phyloP scores from a whole-genome alignment of 805 yeast genomes.

The Zygosaccharomyces bisporus region DNA sequence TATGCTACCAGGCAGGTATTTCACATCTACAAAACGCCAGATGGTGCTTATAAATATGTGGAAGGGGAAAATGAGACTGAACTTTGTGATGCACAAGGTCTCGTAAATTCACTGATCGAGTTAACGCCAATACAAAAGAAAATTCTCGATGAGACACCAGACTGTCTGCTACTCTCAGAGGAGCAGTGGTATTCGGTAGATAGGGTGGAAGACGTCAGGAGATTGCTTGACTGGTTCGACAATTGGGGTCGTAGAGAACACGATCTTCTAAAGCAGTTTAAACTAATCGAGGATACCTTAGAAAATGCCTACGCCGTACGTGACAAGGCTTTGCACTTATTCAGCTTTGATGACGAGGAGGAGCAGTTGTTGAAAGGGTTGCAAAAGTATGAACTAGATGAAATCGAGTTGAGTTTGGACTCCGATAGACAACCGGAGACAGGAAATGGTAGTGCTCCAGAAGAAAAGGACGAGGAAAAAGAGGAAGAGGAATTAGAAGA shows the following conservation, averaged over 20 bases:
- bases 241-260: slow-evolving; percentile 74
- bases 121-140: slow-evolving; percentile 50
- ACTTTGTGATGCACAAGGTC: slow-evolving; percentile 22
- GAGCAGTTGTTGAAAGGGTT: slow-evolving; percentile 40
- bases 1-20: slow-evolving; percentile 29
- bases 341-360: slow-evolving; percentile 43
- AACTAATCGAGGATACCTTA: slow-evolving; percentile 17
- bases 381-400: slow-evolving; percentile 36
- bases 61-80: slow-evolving; percentile 20
- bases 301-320: slow-evolving; percentile 53
- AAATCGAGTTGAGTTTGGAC: slow-evolving; percentile 30
- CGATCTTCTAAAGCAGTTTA: slow-evolving; percentile 57
- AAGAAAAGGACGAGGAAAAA: slow-evolving; percentile 8
- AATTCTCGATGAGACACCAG: slow-evolving; percentile 61
- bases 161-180: slow-evolving; percentile 45
- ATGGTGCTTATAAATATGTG: slow-evolving; percentile 17
- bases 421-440: neutral
- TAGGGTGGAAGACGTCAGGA: slow-evolving; percentile 50
- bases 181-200: slow-evolving; percentile 73
- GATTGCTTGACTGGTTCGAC: slow-evolving; percentile 61
- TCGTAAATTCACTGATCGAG: slow-evolving; percentile 14
- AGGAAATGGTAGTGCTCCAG: slow-evolving; percentile 5
- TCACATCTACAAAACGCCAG: slow-evolving; percentile 21
- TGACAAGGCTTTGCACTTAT: slow-evolving; percentile 48
- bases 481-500: slow-evolving; percentile 30